Evolutionary conservation across 495 filamentous ascomycete genomes (phyloP).

Genomic region (Gamarada debralockiae): DNA sequence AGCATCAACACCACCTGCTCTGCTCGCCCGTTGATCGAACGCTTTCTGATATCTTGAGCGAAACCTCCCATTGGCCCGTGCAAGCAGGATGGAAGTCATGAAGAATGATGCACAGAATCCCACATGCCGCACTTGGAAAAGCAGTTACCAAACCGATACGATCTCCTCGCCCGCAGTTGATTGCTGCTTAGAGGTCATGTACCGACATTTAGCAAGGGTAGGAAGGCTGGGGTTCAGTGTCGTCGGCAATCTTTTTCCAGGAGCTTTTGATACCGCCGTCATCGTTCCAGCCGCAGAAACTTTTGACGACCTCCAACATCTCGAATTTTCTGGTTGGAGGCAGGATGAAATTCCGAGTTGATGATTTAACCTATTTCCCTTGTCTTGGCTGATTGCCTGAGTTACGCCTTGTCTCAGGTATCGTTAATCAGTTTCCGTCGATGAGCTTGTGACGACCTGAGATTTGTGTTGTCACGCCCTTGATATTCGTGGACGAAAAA

Average conservation of each 20-base stretch:
- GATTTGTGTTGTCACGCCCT: not conserved
- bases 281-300: too few relatives aligned
- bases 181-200: conserved; percentile 9
- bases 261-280: too few relatives aligned
- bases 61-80: not conserved
- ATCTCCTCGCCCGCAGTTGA: not conserved
- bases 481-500: conserved; percentile 22
- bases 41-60: not conserved
- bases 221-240: not conserved
- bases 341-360: conserved; percentile 5
- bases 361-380: too few relatives aligned
- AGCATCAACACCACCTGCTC: not conserved
- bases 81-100: conserved; percentile 5
- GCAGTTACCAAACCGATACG: conserved; percentile 2
- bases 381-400: conserved; percentile 10
- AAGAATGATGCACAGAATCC: conserved; percentile 4
- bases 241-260: not conserved
- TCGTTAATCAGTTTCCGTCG: not conserved
- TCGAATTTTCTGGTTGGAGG: not conserved
- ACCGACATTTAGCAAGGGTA: conserved; percentile 6
- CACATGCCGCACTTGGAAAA: conserved; percentile 8
- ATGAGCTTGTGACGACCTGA: conserved; percentile 14
- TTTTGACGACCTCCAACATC: not conserved
- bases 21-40: not conserved
- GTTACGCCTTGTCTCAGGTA: conserved; percentile 11